phyloP scores from a whole-genome alignment of 2,329 filamentous ascomycete genomes.

The Lecanicillium sp. region DNA sequence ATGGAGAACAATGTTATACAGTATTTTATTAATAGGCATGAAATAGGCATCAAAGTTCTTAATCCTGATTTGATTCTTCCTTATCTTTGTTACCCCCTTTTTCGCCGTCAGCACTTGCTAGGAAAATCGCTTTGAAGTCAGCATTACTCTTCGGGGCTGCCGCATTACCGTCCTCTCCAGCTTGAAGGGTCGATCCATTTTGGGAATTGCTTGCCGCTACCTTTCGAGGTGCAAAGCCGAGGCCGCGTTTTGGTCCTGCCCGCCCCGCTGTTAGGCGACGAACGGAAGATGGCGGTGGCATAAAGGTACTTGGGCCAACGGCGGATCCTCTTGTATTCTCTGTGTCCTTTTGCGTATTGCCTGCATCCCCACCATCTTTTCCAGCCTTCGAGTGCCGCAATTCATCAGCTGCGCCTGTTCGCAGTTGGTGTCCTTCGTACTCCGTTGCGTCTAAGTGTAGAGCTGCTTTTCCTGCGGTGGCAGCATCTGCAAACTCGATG shows the following conservation, averaged over 20 bases:
- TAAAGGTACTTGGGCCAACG: conserved; percentile 22
- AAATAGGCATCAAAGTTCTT: no score
- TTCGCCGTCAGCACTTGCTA: conserved; percentile 18
- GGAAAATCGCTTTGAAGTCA: conserved; percentile 48
- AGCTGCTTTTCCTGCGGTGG: conserved; percentile 65
- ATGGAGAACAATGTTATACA: no score
- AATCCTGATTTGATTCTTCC: conserved; percentile 1
- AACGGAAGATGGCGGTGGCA: conserved; percentile 34
- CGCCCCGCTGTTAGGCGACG: conserved; percentile 34
- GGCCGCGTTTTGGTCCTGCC: conserved; percentile 29
- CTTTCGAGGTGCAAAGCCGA: conserved; percentile 32
- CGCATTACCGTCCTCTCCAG: conserved; percentile 12
- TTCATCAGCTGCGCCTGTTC: conserved; percentile 45
- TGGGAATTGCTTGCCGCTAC: conserved; percentile 13
- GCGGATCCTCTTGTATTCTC: conserved; percentile 14
- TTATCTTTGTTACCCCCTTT: conserved; percentile 9
- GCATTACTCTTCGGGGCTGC: conserved; percentile 42
- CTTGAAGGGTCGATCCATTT: conserved; percentile 17
- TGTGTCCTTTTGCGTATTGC: conserved; percentile 17
- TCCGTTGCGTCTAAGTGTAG: conserved; percentile 48
- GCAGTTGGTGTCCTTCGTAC: conserved; percentile 45
- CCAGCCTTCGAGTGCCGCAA: conserved; percentile 43
- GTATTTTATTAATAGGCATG: no score
- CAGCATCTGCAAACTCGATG: conserved; percentile 67
- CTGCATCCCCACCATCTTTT: conserved; percentile 18